These are phyloP conservation scores for Blastobotrys capitulatus DNA, from an alignment of 1,139 yeast species.

Conservation along the genomic window DNA sequence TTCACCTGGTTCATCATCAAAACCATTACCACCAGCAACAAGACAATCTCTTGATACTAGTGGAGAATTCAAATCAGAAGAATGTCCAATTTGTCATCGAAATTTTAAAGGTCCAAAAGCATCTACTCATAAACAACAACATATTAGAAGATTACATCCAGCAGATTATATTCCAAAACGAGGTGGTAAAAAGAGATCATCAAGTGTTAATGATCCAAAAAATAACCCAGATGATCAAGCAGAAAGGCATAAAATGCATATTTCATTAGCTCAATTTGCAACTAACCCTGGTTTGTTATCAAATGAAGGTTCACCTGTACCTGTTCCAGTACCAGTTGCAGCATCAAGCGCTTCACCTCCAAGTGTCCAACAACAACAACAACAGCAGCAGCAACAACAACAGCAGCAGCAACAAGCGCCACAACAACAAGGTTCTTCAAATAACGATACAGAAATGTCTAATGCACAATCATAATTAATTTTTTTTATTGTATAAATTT, in stretches of 20 bases:
- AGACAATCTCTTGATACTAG: slow-evolving; percentile 16
- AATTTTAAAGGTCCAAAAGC: slow-evolving; percentile 43
- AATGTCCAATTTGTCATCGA: slow-evolving; percentile 40
- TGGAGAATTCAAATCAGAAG: slow-evolving; percentile 32
- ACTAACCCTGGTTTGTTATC: slow-evolving; percentile 1
- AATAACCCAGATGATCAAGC: not conserved
- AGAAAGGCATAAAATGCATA: not conserved
- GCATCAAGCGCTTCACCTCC: too few relatives aligned
- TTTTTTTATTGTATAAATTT: too few relatives aligned
- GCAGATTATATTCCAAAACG: slow-evolving; percentile 41
- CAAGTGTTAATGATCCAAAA: not conserved
- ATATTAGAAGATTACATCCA: slow-evolving; percentile 41
- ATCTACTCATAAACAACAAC: slow-evolving; percentile 44
- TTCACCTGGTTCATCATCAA: not conserved
- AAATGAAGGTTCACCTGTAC: not conserved
- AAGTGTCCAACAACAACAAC: too few relatives aligned
- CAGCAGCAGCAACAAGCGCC: not conserved
- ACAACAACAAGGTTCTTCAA: not conserved
- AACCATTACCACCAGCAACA: slow-evolving; percentile 15
- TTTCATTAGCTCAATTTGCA: slow-evolving; percentile 15
- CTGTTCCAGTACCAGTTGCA: not conserved
- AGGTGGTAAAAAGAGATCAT: slow-evolving; percentile 37
- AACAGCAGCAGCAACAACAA: too few relatives aligned
- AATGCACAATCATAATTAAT: not conserved
- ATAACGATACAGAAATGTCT: not conserved